Evolutionary conservation across 164 flowering plant genomes (phyloP).

Genomic region (Stephania yunnanensis): DNA sequence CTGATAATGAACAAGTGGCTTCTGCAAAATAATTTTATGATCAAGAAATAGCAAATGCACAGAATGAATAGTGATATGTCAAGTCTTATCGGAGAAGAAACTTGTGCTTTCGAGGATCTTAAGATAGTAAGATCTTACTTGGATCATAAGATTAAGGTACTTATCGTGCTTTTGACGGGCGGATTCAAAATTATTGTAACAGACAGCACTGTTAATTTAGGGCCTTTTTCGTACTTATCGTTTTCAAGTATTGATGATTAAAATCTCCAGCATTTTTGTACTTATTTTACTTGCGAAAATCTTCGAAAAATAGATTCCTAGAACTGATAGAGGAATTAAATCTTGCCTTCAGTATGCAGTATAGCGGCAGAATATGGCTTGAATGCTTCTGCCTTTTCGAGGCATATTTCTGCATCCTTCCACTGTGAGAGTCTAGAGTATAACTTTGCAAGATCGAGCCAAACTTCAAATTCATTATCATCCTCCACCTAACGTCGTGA

Average conservation of each 20-base stretch:
- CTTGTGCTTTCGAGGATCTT: background rate
- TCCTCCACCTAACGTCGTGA: conserved; percentile 29
- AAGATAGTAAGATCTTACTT: background rate
- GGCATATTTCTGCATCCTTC: conserved; percentile 87
- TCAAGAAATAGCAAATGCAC: background rate
- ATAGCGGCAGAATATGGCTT: conserved; percentile 52
- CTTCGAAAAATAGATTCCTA: background rate
- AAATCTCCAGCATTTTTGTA: background rate
- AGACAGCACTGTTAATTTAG: background rate
- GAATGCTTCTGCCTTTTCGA: conserved; percentile 69
- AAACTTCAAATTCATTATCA: conserved; percentile 81
- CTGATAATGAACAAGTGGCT: background rate
- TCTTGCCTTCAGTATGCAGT: conserved; percentile 73
- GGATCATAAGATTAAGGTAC: background rate
- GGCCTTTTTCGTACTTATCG: background rate
- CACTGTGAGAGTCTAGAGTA: conserved; percentile 88
- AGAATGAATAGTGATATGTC: background rate
- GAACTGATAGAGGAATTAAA: conserved; percentile 7
- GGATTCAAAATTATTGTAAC: background rate
- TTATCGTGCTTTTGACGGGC: background rate
- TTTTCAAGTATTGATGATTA: background rate
- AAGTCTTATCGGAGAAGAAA: background rate
- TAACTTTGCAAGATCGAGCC: conserved; percentile 84
- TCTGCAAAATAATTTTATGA: background rate
- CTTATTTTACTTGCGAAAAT: background rate